Base-by-base conservation (phyloP, 2,329 filamentous ascomycete species). In the Spiromastix sp. region DNA sequence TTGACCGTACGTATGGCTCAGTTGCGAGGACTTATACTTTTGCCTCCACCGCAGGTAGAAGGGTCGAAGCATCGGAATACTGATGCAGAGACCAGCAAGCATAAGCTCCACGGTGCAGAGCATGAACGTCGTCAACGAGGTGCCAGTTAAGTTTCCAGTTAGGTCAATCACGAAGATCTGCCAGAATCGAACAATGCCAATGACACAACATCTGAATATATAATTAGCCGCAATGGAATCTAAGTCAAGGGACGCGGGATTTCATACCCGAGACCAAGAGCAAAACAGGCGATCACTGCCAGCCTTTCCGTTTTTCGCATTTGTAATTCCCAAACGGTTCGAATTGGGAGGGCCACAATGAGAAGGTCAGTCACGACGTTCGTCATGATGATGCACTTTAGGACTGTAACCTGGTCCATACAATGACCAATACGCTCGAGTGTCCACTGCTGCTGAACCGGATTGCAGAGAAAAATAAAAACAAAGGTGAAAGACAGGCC, bases 21-120 rank as follows among this genome's bases (percentile, higher is more conserved):
- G 5, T 19, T 12, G 32, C 4, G 32, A 35, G 19, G 17, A 27
- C 13, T 27, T 26, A 12, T 35, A 35, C 21, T 26, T 35, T 2
- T 27, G 12, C 28, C 32, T 35, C n/a, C 11, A 27, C 12, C 21
- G 6, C 16, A 35, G 21, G 12, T 36, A 36, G 16, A 29, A 29
- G 9, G 27, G 27, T 11, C 27, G 27, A 29, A 29, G 27, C 27
- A 24, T 34, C 6, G 32, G 21, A 15, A 33, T 22, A 11, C 21
- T 33, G n/a, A 24, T 20, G 24, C 18, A 35, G 8, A 25, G 16
- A 16, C 19, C 29, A n/a, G 27, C 27, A 13, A 29, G 27, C 11
- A 12, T 29, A 13, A 13, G 27, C 27, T 29, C 27, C 11, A 29
- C 11, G 11, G 13, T 29, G 13, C n/a, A 29, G 27, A 29, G 27